A percentile compares a stretch with the other conserved stretches of the same genome.
phyloP scores from a whole-genome alignment of 2,329 filamentous ascomycete genomes.

The Phoma herbarum region DNA sequence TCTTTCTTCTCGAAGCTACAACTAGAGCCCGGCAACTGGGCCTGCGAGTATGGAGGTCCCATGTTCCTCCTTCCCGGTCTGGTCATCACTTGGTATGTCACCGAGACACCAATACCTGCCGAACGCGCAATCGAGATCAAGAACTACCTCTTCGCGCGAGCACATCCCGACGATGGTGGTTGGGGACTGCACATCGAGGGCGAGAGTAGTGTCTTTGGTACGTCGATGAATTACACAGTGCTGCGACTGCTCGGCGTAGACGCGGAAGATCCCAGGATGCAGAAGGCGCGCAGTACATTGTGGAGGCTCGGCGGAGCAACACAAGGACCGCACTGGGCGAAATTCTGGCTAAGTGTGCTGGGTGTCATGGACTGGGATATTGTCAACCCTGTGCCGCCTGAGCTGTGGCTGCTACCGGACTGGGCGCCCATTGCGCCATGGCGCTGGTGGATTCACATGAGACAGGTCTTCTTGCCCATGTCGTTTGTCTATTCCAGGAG shows the following conservation, averaged over 20 bases:
- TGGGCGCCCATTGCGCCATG: slow-evolving; percentile 90
- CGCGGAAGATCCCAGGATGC: slow-evolving; percentile 83
- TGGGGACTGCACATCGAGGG: slow-evolving; percentile 97
- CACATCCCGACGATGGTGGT: slow-evolving; percentile 87
- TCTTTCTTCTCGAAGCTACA: slow-evolving; percentile 91
- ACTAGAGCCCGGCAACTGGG: slow-evolving; percentile 90
- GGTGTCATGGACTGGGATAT: slow-evolving; percentile 88
- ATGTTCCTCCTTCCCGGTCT: slow-evolving; percentile 93
- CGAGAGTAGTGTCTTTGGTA: slow-evolving; percentile 91
- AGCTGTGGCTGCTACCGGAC: slow-evolving; percentile 91
- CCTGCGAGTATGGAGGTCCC: slow-evolving; percentile 94
- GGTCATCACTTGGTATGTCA: slow-evolving; percentile 87
- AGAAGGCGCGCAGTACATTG: slow-evolving; percentile 81
- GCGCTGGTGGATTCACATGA: slow-evolving; percentile 98
- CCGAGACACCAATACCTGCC: slow-evolving; percentile 83
- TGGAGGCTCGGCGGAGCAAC: slow-evolving; percentile 87
- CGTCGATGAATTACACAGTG: slow-evolving; percentile 83
- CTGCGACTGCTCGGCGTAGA: slow-evolving; percentile 84
- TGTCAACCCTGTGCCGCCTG: slow-evolving; percentile 92
- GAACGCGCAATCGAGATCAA: slow-evolving; percentile 87
- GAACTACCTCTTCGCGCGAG: slow-evolving; percentile 87
- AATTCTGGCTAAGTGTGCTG: slow-evolving; percentile 90
- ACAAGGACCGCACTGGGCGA: slow-evolving; percentile 92
- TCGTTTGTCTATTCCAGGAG: slow-evolving; percentile 85
- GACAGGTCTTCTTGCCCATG: slow-evolving; percentile 96